Evolutionary conservation across 1,284 basidiomycete genomes (phyloP), one percentile per base, ranked within the genome.

Genomic region (Cystobasidium slooffiae): DNA sequence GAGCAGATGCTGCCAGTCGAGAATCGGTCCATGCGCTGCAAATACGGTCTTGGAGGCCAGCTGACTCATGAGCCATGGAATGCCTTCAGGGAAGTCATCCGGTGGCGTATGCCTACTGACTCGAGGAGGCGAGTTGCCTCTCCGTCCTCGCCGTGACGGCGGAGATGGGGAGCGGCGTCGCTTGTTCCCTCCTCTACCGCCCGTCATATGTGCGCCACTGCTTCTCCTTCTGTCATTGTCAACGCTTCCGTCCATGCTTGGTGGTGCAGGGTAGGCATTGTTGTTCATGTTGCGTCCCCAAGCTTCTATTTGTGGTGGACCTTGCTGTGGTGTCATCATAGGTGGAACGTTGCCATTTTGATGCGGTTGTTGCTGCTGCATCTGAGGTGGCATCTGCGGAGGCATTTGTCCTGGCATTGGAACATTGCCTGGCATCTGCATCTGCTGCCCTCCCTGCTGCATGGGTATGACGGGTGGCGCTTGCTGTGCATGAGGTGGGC

Each of bases 11-110:
- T 59, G 62, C 58, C 56, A 56, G 24, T 73, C 70, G 18, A 73
- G 70, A 53, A 73, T 66, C 8, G 70, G 70, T 24, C 70, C 70
- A 41, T 73, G 70, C n/a, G 70, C 70, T 8, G 70, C 70, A 52
- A 73, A 73, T 37, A 73, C 70, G 37, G 70, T 73, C 53, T 73
- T 73, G n/a, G 31, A 43, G 18, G 70, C 59, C 22, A 73, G 43
- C 46, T 62, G 53, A 43, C 47, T 47, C 70, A 73, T 66, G 12
- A 73, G 70, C 70, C 70, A 73, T 3, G 70, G 70, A 18, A 73
- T 65, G n/a, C 59, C 70, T 59, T 73, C 70, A 9, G 70, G 70
- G 46, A 73, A 73, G 43, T 73, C 63, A 55, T 65, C 62, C 1
- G 70, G 62, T 44, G 70, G 70, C 24, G 70, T 73, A 31, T 65